Evolutionary conservation across 345 rosid species (phyloP).

Genomic region (Syzygium aromaticum): DNA sequence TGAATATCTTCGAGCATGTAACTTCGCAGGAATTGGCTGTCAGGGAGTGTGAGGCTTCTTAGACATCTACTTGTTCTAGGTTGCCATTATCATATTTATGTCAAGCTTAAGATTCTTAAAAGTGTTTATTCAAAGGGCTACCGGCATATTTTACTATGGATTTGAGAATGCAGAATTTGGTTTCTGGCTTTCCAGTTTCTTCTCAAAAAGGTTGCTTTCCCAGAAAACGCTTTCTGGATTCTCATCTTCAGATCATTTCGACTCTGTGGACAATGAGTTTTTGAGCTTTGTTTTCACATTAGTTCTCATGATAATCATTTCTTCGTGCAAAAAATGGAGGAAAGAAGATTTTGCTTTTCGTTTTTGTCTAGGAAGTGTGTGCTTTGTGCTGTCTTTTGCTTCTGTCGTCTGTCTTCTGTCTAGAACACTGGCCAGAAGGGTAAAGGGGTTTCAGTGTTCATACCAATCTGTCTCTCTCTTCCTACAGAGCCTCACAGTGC

Average conservation of each 20-base stretch:
- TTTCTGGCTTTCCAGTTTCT: background rate
- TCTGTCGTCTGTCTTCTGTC: background rate
- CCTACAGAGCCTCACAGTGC: slow-evolving; percentile 46
- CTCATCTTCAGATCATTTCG: background rate
- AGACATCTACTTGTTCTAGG: background rate
- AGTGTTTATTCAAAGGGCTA: background rate
- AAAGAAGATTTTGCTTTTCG: background rate
- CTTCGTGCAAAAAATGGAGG: background rate
- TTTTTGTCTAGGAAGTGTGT: background rate
- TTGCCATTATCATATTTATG: background rate
- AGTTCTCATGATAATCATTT: background rate
- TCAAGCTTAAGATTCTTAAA: background rate
- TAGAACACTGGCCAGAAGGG: background rate
- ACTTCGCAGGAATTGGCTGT: background rate
- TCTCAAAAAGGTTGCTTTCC: background rate
- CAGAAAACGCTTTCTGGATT: background rate
- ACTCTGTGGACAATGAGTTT: background rate
- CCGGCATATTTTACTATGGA: background rate
- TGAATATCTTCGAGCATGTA: background rate
- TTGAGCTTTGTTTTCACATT: background rate
- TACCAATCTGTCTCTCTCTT: background rate
- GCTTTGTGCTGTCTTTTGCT: background rate
- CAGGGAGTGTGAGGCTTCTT: background rate
- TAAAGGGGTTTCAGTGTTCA: background rate
- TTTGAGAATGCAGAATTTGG: background rate